Evolutionary conservation across 1,139 yeast genomes (phyloP), one percentile per base, ranked within the genome.

Genomic region (Pichia kudriavzevii): DNA sequence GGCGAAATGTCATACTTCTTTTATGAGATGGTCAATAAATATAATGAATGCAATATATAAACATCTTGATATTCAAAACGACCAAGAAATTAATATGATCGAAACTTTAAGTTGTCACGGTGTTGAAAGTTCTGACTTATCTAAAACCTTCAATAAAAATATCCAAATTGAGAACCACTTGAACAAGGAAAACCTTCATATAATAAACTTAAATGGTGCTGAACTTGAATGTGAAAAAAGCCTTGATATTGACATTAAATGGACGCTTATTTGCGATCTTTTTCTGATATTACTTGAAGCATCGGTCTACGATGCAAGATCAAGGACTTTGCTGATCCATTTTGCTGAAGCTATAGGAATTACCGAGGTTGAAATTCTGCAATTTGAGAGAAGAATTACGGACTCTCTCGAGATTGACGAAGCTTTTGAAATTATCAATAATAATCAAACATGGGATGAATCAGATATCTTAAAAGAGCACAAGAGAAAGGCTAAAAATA

Each of bases 211-310:
- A 19, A 28, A 31, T 21, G 30, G 40, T 5, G 52, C 62, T 28
- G 54, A 60, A 13, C 59, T 58, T 1, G 35, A 36, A 12, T 16
- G 28, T 14, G 37, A 33, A 18, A 28, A 29, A 2, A 34, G 32
- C 4, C 47, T 78, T 6, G 76, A 79, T 22, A 72, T 87, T 38
- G 95, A 88, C 52, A 71, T 91, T 26, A 74, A 91, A 25, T 91
- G 98, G 98, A 88, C 95, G 0, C 70, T 91, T 7, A 64, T 91
- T 1, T 93, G 98, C 58, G 98, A 93, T 56, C 60, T 93, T 36
- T 87, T 91, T 52, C 62, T 93, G 29, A 68, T 85, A 4, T 64
- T 91, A 3, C 61, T 91, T 15, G 77, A 88, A 35, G 95, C 88
- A 44, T 88, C 95, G 0, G 72, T 77, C 36, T 93, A 87, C 55